Base-by-base conservation (phyloP, 1,284 basidiomycete species). In the Coniferiporia weirii region DNA sequence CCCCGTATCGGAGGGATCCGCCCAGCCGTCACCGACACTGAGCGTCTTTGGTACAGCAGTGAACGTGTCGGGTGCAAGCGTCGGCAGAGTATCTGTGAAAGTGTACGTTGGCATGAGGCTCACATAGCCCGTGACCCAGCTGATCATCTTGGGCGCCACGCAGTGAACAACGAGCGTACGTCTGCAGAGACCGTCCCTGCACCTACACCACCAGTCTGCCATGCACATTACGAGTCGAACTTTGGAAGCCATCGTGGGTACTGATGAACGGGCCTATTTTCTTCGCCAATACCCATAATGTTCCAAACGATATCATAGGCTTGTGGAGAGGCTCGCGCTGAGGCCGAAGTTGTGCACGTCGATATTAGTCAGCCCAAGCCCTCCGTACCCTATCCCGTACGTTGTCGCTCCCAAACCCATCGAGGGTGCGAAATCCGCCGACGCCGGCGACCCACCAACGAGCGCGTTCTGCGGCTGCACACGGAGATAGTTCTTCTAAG, bases 161-260 rank as follows among this genome's bases (percentile, higher is more conserved):
- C 70, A 35, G 71, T 68, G 69, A 80, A 86, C 8, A 67, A 66
- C 7, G 75, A 67, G 1, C 79, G 74, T 47, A 75, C 79, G 27
- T 75, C 69, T 9, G 85, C 69, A 1, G 76, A 70, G 59, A 90
- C 81, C 1, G 75, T 76, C 9, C 84, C 86, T 56, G 89, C 87
- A 5, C 85, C 88, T 34, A 79, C 72, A 15, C 89, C 91, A 55
- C 93, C 93, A 0, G 89, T 93, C 70, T 88, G 85, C 79, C 86
- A 93, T 8, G 84, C 61, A 67, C 78, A 67, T 75, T 83, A 87
- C 0, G 76, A 75, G 5, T 84, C 84, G 65, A n/a, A n/a, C n/a
- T n/a, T n/a, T n/a, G n/a, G n/a, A n/a, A n/a, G n/a, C n/a, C n/a
- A n/a, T n/a, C n/a, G n/a, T n/a, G n/a, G n/a, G n/a, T n/a, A n/a